Evolutionary conservation across 140 eudicot species (phyloP).

Genomic region (Erigeron philadelphicus): DNA sequence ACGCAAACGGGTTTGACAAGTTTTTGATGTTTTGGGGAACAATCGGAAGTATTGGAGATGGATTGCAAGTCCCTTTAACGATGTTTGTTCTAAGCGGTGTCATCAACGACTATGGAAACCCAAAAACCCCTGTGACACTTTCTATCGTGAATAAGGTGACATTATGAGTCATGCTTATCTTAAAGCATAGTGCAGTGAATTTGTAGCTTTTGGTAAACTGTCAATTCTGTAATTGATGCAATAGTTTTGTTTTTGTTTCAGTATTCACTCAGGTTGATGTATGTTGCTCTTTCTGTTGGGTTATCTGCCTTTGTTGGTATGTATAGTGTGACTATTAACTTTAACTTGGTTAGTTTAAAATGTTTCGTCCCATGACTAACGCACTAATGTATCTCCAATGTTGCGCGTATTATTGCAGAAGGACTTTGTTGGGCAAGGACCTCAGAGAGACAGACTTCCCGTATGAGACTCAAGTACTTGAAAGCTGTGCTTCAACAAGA

Average conservation of each 20-base stretch:
- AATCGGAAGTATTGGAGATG: constrained; percentile 48
- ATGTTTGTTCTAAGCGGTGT: constrained; percentile 45
- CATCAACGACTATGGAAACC: constrained; percentile 44
- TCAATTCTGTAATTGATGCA: not conserved
- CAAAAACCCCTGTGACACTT: constrained; percentile 22
- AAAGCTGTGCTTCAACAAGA: constrained; percentile 39
- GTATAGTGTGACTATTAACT: not conserved
- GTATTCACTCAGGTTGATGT: constrained; percentile 62
- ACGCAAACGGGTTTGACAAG: constrained; percentile 39
- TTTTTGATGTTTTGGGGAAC: constrained; percentile 45
- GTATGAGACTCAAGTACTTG: constrained; percentile 32
- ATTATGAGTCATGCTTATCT: not conserved
- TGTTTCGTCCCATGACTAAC: not conserved
- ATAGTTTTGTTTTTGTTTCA: constrained; percentile 27
- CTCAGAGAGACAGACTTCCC: constrained; percentile 36
- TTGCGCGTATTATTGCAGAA: constrained; percentile 28
- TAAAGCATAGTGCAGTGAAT: not conserved
- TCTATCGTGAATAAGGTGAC: constrained; percentile 36
- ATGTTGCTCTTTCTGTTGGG: constrained; percentile 64
- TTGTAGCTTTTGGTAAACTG: not conserved
- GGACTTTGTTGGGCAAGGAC: constrained; percentile 49
- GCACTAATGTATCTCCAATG: not conserved
- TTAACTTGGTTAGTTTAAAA: not conserved
- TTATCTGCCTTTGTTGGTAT: constrained; percentile 66
- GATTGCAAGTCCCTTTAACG: constrained; percentile 43